phyloP scores from a whole-genome alignment of 2,329 filamentous ascomycete genomes.

The Epichloe aotearoae region DNA sequence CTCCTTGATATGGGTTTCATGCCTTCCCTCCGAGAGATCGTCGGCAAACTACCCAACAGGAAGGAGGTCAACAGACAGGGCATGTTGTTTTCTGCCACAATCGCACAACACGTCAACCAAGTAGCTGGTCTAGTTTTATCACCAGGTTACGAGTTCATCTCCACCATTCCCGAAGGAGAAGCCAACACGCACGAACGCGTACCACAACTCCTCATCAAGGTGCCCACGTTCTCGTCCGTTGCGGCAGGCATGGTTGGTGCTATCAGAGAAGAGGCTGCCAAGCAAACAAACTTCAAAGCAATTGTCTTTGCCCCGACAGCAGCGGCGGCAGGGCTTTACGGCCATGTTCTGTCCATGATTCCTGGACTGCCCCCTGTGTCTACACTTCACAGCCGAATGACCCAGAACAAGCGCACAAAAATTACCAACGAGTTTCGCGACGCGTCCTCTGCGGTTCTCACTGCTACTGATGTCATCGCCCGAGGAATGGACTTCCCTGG shows the following conservation, averaged over 20 bases:
- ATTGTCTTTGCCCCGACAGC: conserved; percentile 66
- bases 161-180: conserved; percentile 65
- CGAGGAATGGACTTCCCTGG: conserved; percentile 61
- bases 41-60: conserved; percentile 55
- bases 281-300: conserved; percentile 55
- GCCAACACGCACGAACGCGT: conserved; percentile 63
- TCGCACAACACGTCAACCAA: conserved; percentile 65
- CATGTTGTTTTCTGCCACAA: conserved; percentile 77
- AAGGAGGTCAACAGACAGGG: conserved; percentile 48
- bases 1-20: conserved; percentile 78
- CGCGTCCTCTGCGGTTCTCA: conserved; percentile 37
- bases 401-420: conserved; percentile 34
- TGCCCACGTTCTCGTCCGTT: conserved; percentile 60
- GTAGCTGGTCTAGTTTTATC: conserved; percentile 58
- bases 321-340: conserved; percentile 37
- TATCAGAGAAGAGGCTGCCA: conserved; percentile 31
- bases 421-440: conserved; percentile 52
- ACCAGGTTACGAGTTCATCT: conserved; percentile 64
- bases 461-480: conserved; percentile 59
- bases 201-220: conserved; percentile 54
- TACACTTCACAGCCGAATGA: conserved; percentile 37
- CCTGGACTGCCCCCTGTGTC: conserved; percentile 29
- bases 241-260: conserved; percentile 44
- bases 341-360: conserved; percentile 27
- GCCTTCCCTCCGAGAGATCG: conserved; percentile 63